Percentiles rank a stretch among this genome's conserved stretches.
Conservation (phyloP, 2,329 filamentous ascomycete genomes). For the Pyrenophora seminiperda region DNA sequence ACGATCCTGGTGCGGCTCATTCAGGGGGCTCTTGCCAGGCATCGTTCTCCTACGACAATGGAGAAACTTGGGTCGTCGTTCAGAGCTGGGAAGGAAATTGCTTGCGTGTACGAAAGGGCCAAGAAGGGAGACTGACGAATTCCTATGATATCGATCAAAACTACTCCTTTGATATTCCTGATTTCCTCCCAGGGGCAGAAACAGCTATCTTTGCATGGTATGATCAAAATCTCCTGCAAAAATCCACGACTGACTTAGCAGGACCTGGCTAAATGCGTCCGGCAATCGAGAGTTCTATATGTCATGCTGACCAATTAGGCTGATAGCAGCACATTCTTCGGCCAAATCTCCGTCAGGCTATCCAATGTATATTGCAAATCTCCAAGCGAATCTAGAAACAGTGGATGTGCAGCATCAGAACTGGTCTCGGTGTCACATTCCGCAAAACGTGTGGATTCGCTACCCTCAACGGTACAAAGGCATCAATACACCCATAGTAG, state of each 20-base stretch:
- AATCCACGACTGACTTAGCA: conserved; percentile 1
- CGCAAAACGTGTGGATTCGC: conserved; percentile 8
- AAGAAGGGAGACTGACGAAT: conserved; percentile 14
- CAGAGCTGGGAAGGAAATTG: conserved; percentile 53
- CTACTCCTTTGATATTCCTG: conserved; percentile 51
- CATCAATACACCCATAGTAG: background rate
- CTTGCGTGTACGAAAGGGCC: conserved; percentile 36
- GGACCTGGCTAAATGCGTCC: conserved; percentile 40
- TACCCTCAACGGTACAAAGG: conserved; percentile 3
- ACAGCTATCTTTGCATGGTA: conserved; percentile 49
- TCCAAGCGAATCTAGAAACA: conserved; percentile 2
- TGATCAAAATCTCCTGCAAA: background rate
- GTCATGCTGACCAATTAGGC: conserved; percentile 50
- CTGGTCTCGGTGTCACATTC: conserved; percentile 8
- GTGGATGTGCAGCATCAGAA: background rate
- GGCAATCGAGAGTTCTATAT: conserved; percentile 53
- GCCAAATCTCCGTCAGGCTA: background rate
- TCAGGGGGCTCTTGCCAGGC: conserved; percentile 53
- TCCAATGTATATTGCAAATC: conserved; percentile 11
- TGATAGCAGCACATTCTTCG: background rate
- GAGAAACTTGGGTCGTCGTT: conserved; percentile 49
- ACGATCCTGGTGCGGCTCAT: conserved; percentile 29
- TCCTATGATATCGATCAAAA: conserved; percentile 42
- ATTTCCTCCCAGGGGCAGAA: conserved; percentile 44
- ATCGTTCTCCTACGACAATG: conserved; percentile 49